Conservation (phyloP, 495 filamentous ascomycete genomes). For the Chaetomium cochliodes region DNA sequence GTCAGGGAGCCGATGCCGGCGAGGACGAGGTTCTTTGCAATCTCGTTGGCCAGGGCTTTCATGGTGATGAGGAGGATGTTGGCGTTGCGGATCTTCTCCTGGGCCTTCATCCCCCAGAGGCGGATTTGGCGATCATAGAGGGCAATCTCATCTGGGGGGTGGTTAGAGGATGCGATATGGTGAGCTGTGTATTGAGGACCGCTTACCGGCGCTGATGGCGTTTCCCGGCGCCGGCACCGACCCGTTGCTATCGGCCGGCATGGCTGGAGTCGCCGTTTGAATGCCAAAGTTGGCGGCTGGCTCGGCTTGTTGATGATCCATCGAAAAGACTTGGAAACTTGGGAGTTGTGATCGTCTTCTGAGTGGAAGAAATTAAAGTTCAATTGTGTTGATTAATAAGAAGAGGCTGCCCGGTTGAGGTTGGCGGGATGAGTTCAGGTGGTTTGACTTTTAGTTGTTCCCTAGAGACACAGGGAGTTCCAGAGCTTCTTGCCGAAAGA, state of each 20-base stretch:
- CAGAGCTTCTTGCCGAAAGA: not conserved
- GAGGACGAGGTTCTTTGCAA: constrained; percentile 96
- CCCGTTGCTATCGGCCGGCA: not conserved
- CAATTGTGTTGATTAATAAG: not conserved
- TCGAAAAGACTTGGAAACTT: not conserved
- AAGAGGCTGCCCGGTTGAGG: no score
- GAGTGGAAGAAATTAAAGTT: not conserved
- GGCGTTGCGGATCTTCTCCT: constrained; percentile 82
- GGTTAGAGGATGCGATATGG: constrained; percentile 12
- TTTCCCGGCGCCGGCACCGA: constrained; percentile 8
- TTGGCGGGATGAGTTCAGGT: no score
- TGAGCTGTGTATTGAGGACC: not conserved
- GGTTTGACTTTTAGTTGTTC: no score
- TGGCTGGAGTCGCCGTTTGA: not conserved
- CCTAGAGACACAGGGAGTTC: no score
- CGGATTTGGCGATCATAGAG: constrained; percentile 97
- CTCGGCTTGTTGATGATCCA: constrained; percentile 8
- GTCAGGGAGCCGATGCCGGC: constrained; percentile 92
- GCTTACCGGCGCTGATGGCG: constrained; percentile 32
- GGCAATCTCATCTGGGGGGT: constrained; percentile 79
- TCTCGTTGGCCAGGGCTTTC: constrained; percentile 87
- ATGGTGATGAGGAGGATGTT: constrained; percentile 88
- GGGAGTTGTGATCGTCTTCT: not conserved
- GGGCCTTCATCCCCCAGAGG: constrained; percentile 95
- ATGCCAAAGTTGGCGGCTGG: not conserved